These are phyloP conservation scores for Kodamaea kakaduensis DNA, from an alignment of 805 yeast species.

Conservation along the genomic window DNA sequence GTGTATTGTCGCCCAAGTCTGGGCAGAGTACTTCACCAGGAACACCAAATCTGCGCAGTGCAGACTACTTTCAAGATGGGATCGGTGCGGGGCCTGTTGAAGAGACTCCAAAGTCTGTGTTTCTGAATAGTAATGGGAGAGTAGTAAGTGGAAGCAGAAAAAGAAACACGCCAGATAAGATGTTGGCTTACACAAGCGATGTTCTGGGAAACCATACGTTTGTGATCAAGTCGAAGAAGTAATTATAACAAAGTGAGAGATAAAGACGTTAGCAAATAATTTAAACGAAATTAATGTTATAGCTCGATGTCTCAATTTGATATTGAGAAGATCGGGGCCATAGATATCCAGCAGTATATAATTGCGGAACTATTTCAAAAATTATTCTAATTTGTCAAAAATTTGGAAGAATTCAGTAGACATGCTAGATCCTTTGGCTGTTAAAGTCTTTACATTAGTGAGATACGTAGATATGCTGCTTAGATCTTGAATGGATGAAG, in stretches of 20 bases:
- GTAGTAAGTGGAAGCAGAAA: slow-evolving; percentile 20
- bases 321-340: slow-evolving; percentile 1
- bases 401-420: too few relatives aligned
- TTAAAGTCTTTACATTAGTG: too few relatives aligned
- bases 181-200: slow-evolving; percentile 41
- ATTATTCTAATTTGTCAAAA: too few relatives aligned
- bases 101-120: slow-evolving; percentile 20
- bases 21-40: slow-evolving; percentile 17
- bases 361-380: too few relatives aligned
- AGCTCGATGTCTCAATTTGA: slow-evolving; percentile 5
- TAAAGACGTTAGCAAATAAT: too few relatives aligned
- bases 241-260: too few relatives aligned
- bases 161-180: slow-evolving; percentile 24
- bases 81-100: slow-evolving; percentile 5
- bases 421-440: too few relatives aligned
- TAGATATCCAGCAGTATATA: too few relatives aligned
- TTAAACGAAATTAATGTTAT: too few relatives aligned
- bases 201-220: slow-evolving; percentile 37
- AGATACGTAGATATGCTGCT: too few relatives aligned
- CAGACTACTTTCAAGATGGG: slow-evolving; percentile 18
- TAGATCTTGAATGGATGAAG: too few relatives aligned
- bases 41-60: slow-evolving; percentile 14
- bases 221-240: slow-evolving; percentile 32
- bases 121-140: slow-evolving; percentile 24
- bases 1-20: slow-evolving; percentile 50